phyloP scores from a whole-genome alignment of 1,284 basidiomycete species.

The Cystobasidium pallidum region DNA sequence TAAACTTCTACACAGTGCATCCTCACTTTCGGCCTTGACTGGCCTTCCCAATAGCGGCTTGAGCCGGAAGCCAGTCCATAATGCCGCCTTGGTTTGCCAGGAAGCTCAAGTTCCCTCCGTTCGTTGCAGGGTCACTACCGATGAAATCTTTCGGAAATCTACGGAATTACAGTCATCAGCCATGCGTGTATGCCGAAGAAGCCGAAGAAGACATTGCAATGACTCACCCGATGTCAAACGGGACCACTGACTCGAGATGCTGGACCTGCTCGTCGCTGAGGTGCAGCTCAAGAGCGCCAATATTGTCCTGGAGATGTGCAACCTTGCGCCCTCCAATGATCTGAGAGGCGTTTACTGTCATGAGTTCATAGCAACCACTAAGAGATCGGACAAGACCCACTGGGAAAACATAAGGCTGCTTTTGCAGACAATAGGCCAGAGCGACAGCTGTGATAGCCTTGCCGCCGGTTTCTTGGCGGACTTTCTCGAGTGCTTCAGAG shows the following conservation, averaged over 20 bases:
- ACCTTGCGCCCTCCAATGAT: conserved; percentile 63
- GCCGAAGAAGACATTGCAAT: neutral
- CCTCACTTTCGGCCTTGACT: neutral
- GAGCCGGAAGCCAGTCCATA: neutral
- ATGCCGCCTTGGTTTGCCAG: neutral
- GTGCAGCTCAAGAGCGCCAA: conserved; percentile 60
- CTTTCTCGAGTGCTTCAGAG: conserved; percentile 49
- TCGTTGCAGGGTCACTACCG: neutral
- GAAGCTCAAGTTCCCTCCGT: neutral
- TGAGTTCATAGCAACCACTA: neutral
- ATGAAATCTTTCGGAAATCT: conserved; percentile 20
- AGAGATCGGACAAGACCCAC: neutral
- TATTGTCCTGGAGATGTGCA: conserved; percentile 61
- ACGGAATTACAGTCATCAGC: neutral
- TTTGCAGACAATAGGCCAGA: conserved; percentile 39
- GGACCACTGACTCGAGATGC: conserved; percentile 52
- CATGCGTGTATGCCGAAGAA: neutral
- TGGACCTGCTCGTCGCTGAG: conserved; percentile 60
- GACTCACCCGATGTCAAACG: conserved; percentile 51
- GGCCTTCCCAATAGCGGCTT: conserved; percentile 8
- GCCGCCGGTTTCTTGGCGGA: conserved; percentile 48
- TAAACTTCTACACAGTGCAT: too few species aligned
- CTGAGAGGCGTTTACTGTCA: neutral
- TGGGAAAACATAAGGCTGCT: conserved; percentile 40
- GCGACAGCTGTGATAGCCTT: conserved; percentile 32